Evolutionary conservation across 2,329 filamentous ascomycete genomes (phyloP).

Genomic region (Juglanconis oblonga): DNA sequence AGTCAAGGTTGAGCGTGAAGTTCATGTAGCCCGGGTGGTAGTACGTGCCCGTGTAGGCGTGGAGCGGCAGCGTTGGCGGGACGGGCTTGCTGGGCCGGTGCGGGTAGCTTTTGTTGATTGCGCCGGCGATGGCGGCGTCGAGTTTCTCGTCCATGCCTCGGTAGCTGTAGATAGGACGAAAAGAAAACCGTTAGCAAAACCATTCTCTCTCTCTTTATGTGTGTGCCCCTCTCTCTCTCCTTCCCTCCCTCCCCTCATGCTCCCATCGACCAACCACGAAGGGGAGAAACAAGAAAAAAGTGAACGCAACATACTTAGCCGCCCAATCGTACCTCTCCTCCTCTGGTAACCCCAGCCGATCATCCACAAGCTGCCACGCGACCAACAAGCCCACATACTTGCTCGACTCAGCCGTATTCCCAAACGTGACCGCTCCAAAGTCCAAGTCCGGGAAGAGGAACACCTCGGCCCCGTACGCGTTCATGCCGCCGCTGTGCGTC

Average conservation of each 20-base stretch:
- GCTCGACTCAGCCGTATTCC: conserved; percentile 41
- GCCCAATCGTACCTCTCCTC: conserved; percentile 35
- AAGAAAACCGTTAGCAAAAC: conserved; percentile 4
- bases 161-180: conserved; percentile 20
- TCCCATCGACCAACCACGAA: background rate
- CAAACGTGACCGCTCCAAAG: conserved; percentile 41
- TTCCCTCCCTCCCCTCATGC: background rate
- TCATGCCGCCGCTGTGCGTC: conserved; percentile 41
- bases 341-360: conserved; percentile 33
- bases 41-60: conserved; percentile 40
- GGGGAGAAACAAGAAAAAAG: background rate
- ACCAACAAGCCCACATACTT: conserved; percentile 32
- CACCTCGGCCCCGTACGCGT: conserved; percentile 41
- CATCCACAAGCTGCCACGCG: conserved; percentile 38
- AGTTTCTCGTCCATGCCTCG: conserved; percentile 16
- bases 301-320: conserved; percentile 25
- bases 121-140: conserved; percentile 27
- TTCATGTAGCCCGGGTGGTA: conserved; percentile 40
- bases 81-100: conserved; percentile 31
- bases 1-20: conserved; percentile 23
- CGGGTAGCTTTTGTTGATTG: conserved; percentile 36
- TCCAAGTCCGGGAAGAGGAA: conserved; percentile 41
- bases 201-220: too few relatives aligned
- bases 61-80: conserved; percentile 33
- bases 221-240: background rate